Conservation (phyloP, 352 stramenopile genomes). For the Aphanomyces euteiches region DNA sequence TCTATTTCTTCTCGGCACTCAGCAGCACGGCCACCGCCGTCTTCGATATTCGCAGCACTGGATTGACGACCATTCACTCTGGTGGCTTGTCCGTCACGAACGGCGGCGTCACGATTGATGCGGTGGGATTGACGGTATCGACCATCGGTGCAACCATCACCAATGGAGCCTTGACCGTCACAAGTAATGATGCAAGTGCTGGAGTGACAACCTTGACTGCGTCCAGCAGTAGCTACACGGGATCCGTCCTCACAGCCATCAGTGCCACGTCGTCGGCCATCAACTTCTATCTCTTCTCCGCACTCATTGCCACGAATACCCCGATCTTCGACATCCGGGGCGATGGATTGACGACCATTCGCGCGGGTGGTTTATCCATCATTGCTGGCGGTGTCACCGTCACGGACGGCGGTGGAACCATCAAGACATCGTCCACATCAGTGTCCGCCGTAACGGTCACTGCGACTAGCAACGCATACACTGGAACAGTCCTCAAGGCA, state of each 20-base stretch:
- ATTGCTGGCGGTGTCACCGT: constrained; percentile 45
- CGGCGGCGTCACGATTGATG: constrained; percentile 39
- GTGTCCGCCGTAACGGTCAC: too few relatives aligned
- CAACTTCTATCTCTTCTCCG: constrained; percentile 51
- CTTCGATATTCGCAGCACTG: constrained; percentile 36
- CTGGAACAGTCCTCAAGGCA: too few relatives aligned
- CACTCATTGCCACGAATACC: constrained; percentile 31
- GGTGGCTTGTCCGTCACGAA: constrained; percentile 42
- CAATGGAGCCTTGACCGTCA: constrained; percentile 39
- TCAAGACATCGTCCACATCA: too few relatives aligned
- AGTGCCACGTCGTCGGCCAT: constrained; percentile 29
- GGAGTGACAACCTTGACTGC: constrained; percentile 35
- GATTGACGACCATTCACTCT: constrained; percentile 40
- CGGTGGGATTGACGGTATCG: constrained; percentile 32
- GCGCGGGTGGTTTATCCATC: constrained; percentile 41
- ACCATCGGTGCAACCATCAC: constrained; percentile 34
- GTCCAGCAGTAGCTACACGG: constrained; percentile 28
- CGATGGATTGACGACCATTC: constrained; percentile 48
- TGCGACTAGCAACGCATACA: too few relatives aligned
- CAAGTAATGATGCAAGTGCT: constrained; percentile 27
- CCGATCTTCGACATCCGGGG: constrained; percentile 47
- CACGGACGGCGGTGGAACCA: constrained; percentile 40
- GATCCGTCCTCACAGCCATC: constrained; percentile 33
- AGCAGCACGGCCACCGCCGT: constrained; percentile 18
- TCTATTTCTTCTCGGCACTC: constrained; percentile 32